Evolutionary conservation across 148 eudicot genomes (phyloP).

Genomic region (Fagopyrum tataricum): DNA sequence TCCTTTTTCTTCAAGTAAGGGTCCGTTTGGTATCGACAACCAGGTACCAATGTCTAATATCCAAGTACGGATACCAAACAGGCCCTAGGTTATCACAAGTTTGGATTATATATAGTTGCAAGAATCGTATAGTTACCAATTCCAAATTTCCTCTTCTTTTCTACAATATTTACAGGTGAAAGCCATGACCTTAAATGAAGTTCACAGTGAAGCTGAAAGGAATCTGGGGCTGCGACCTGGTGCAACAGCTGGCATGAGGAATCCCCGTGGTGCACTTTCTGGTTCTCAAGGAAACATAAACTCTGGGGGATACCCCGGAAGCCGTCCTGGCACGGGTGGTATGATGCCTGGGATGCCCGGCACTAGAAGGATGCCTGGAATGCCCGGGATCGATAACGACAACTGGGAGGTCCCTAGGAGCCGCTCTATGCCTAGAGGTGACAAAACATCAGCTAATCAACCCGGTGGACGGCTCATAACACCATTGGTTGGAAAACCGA

Average conservation of each 20-base stretch:
- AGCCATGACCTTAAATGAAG: slow-evolving; percentile 79
- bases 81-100: too few relatives aligned
- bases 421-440: slow-evolving; percentile 60
- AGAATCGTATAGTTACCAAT: not conserved
- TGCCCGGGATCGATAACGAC: slow-evolving; percentile 65
- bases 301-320: slow-evolving; percentile 51
- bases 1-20: not conserved
- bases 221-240: slow-evolving; percentile 76
- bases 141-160: not conserved
- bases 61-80: too few relatives aligned
- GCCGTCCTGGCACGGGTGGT: slow-evolving; percentile 78
- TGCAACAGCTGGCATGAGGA: slow-evolving; percentile 63
- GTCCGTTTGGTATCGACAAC: too few relatives aligned
- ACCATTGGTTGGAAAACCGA: slow-evolving; percentile 41
- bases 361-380: slow-evolving; percentile 58
- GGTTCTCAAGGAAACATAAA: slow-evolving; percentile 48
- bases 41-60: too few relatives aligned
- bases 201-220: slow-evolving; percentile 80
- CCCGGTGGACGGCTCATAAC: slow-evolving; percentile 38
- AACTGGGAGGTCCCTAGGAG: slow-evolving; percentile 82
- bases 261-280: slow-evolving; percentile 29
- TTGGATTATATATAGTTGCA: not conserved
- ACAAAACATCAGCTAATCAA: slow-evolving; percentile 19
- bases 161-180: slow-evolving; percentile 37
- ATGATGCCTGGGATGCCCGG: slow-evolving; percentile 99